These are phyloP conservation scores for Beta corolliflora DNA, from an alignment of 179 eudicot genomes.

Conservation along the genomic window DNA sequence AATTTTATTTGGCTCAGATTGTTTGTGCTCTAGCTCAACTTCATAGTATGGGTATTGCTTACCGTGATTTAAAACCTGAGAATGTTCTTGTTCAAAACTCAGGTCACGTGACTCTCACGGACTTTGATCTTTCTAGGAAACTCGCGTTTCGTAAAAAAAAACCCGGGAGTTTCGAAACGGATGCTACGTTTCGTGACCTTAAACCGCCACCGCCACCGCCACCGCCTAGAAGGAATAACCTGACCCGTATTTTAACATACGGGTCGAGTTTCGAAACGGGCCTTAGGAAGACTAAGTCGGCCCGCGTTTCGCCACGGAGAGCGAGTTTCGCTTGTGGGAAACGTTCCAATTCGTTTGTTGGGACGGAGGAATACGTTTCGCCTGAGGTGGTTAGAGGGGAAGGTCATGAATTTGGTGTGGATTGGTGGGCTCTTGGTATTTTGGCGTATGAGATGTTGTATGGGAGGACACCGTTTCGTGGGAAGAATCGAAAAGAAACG, in stretches of 20 bases:
- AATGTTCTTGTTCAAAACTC: slow-evolving; percentile 59
- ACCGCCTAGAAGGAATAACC: slow-evolving; percentile 4
- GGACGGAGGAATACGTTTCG: slow-evolving; percentile 85
- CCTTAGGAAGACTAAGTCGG: slow-evolving; percentile 52
- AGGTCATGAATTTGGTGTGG: slow-evolving; percentile 77
- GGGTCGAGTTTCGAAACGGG: slow-evolving; percentile 29
- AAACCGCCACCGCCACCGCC: neutral
- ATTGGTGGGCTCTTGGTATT: slow-evolving; percentile 89
- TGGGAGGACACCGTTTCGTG: slow-evolving; percentile 79
- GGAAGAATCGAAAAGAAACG: slow-evolving; percentile 69
- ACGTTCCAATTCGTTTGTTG: slow-evolving; percentile 77
- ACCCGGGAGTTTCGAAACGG: neutral
- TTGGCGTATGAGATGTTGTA: slow-evolving; percentile 78
- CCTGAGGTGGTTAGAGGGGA: slow-evolving; percentile 75
- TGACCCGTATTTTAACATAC: slow-evolving; percentile 35
- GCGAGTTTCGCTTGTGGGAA: slow-evolving; percentile 42
- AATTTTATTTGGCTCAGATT: slow-evolving; percentile 73
- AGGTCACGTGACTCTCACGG: slow-evolving; percentile 81
- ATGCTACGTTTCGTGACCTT: neutral
- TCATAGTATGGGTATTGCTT: slow-evolving; percentile 62
- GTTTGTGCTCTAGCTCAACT: slow-evolving; percentile 61
- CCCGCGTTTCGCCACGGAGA: slow-evolving; percentile 60
- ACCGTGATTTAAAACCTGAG: slow-evolving; percentile 82
- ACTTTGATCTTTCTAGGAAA: slow-evolving; percentile 68
- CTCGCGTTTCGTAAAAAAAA: slow-evolving; percentile 22